These are phyloP conservation scores for Dryas alaskensis DNA, from an alignment of 306 rosid genomes.

Conservation along the genomic window DNA sequence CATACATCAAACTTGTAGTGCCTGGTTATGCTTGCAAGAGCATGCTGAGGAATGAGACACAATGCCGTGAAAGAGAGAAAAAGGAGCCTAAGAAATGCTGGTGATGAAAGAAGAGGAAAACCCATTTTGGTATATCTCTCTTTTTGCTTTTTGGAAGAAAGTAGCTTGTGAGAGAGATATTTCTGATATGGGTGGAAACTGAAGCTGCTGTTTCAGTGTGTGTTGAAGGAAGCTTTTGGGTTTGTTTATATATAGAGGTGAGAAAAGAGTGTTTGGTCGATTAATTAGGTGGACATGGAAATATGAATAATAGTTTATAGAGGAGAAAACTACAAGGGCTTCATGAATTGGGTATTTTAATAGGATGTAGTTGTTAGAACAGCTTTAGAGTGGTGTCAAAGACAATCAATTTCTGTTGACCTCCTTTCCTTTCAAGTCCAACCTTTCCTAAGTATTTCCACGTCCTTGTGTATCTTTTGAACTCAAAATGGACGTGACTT, in stretches of 20 bases:
- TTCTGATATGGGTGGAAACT: conserved; percentile 1
- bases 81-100: conserved; percentile 23
- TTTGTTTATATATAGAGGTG: conserved; percentile 24
- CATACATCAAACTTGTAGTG: conserved; percentile 63
- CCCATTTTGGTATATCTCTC: conserved; percentile 33
- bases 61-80: conserved; percentile 27
- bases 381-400: conserved; percentile 65
- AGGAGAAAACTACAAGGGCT: conserved; percentile 5
- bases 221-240: background rate
- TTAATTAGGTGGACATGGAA: conserved; percentile 18
- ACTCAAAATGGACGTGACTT: conserved; percentile 12
- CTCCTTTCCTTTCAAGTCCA: conserved; percentile 55
- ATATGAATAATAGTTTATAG: conserved; percentile 18
- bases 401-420: conserved; percentile 44
- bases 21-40: conserved; percentile 48
- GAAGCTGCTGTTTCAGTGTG: background rate
- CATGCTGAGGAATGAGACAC: conserved; percentile 31
- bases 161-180: background rate
- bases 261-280: conserved; percentile 18
- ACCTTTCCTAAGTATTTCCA: conserved; percentile 14
- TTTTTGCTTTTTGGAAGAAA: background rate
- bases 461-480: background rate
- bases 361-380: conserved; percentile 44
- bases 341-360: conserved; percentile 8
- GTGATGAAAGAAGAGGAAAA: conserved; percentile 8